Evolutionary conservation across 768 basidiomycete species (phyloP).

Genomic region (Tephrocybe sp.): DNA sequence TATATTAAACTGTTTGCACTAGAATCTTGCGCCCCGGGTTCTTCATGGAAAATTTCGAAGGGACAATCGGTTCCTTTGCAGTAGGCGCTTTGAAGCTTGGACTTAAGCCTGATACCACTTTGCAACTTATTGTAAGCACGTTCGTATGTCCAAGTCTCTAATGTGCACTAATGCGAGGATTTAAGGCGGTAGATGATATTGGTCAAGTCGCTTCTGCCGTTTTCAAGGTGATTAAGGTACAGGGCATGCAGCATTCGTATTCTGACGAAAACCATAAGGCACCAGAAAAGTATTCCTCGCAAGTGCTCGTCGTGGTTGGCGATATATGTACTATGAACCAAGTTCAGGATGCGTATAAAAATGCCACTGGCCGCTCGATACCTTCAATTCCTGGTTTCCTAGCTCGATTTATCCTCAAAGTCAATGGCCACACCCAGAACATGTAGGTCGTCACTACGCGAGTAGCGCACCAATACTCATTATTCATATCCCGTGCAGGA

Average conservation of each 20-base stretch:
- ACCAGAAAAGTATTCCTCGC: slow-evolving; percentile 21
- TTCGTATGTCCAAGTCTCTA: background rate
- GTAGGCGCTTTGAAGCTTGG: slow-evolving; percentile 30
- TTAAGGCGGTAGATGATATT: slow-evolving; percentile 33
- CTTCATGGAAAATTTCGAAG: slow-evolving; percentile 44
- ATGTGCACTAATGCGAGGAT: background rate
- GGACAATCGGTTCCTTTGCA: slow-evolving; percentile 34
- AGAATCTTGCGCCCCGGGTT: slow-evolving; percentile 42
- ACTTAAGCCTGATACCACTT: slow-evolving; percentile 28
- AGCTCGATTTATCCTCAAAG: slow-evolving; percentile 21
- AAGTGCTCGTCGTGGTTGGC: slow-evolving; percentile 27
- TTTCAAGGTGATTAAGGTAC: slow-evolving; percentile 21
- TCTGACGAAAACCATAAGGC: slow-evolving; percentile 16
- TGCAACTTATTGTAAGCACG: slow-evolving; percentile 33
- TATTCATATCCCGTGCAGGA: slow-evolving; percentile 17
- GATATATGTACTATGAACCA: slow-evolving; percentile 28
- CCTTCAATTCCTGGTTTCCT: slow-evolving; percentile 27
- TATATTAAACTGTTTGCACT: background rate
- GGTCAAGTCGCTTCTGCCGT: slow-evolving; percentile 32
- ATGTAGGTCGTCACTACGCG: slow-evolving; percentile 29
- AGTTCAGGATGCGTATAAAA: slow-evolving; percentile 25
- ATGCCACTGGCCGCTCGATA: slow-evolving; percentile 24
- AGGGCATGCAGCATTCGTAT: background rate
- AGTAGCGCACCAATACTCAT: background rate
- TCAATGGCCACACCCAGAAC: slow-evolving; percentile 28